phyloP scores from a whole-genome alignment of 2,329 filamentous ascomycete genomes.

The Aspergillus ochraceus region DNA sequence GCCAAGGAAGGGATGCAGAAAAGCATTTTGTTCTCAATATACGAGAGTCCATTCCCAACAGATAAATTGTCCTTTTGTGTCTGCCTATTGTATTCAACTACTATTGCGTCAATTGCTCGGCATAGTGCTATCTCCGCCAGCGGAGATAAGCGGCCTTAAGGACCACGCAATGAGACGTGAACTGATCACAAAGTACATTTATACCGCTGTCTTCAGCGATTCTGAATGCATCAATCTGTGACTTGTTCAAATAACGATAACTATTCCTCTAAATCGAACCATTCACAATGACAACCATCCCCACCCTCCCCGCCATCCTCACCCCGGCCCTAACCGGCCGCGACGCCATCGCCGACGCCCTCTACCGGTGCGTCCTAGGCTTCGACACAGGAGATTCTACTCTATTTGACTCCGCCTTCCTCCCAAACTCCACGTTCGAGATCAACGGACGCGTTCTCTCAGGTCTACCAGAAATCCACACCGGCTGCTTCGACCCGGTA shows the following conservation, averaged over 20 bases:
- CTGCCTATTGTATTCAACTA: too few species aligned
- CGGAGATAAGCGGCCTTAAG: not conserved
- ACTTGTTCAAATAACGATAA: too few species aligned
- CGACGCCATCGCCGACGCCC: constrained; percentile 34
- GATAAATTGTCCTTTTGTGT: too few species aligned
- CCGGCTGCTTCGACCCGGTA: constrained; percentile 20
- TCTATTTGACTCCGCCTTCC: constrained; percentile 32
- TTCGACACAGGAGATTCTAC: constrained; percentile 28
- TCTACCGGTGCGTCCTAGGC: constrained; percentile 28
- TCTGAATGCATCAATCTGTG: too few species aligned
- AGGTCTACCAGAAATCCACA: constrained; percentile 21
- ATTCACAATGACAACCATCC: not conserved
- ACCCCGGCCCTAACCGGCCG: constrained; percentile 21
- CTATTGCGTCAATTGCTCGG: not conserved
- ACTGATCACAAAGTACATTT: too few species aligned
- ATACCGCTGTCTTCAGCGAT: too few species aligned
- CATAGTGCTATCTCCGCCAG: not conserved
- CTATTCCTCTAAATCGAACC: not conserved
- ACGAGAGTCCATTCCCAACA: too few species aligned
- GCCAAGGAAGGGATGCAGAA: too few species aligned
- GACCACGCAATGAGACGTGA: too few species aligned
- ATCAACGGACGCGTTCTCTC: constrained; percentile 20
- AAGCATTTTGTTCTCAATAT: too few species aligned
- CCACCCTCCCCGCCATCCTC: not conserved
- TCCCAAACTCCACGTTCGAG: constrained; percentile 18